A percentile compares a stretch with the other conserved stretches of the same genome.
phyloP scores from a whole-genome alignment of 2,329 filamentous ascomycete species.

The Didymella glomerata region DNA sequence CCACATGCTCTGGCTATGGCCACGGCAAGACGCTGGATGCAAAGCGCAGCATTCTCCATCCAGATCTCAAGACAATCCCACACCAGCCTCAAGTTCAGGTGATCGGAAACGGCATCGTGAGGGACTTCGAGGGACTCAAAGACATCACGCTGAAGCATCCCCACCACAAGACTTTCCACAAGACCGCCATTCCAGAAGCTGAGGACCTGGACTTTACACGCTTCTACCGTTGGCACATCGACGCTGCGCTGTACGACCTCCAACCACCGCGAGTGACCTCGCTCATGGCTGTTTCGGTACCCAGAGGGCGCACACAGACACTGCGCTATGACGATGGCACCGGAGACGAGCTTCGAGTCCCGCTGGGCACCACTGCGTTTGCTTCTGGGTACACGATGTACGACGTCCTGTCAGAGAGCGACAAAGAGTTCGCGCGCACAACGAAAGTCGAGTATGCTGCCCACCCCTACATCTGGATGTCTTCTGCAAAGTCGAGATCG shows the following conservation, averaged over 20 bases:
- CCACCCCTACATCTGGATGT: slow-evolving; percentile 87
- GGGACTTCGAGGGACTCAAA: slow-evolving; percentile 73
- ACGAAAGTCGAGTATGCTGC: slow-evolving; percentile 77
- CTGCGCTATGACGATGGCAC: slow-evolving; percentile 78
- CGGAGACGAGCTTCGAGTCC: slow-evolving; percentile 70
- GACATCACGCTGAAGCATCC: slow-evolving; percentile 76
- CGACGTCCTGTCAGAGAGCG: slow-evolving; percentile 68
- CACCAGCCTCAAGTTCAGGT: slow-evolving; percentile 83
- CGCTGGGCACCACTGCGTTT: slow-evolving; percentile 80
- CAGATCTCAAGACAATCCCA: slow-evolving; percentile 81
- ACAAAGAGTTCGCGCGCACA: slow-evolving; percentile 72
- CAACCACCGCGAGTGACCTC: slow-evolving; percentile 78
- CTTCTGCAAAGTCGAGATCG: slow-evolving; percentile 68
- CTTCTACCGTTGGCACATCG: slow-evolving; percentile 83
- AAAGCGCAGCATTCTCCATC: slow-evolving; percentile 73
- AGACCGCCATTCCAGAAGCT: slow-evolving; percentile 67
- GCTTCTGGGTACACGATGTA: slow-evolving; percentile 76
- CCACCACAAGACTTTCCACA: slow-evolving; percentile 80
- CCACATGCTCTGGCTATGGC: slow-evolving; percentile 70
- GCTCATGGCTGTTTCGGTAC: slow-evolving; percentile 77
- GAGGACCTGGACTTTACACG: slow-evolving; percentile 66
- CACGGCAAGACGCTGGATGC: slow-evolving; percentile 78
- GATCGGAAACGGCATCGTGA: slow-evolving; percentile 77
- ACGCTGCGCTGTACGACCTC: slow-evolving; percentile 77
- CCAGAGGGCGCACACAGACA: slow-evolving; percentile 66